Evolutionary conservation across 2,329 filamentous ascomycete species (phyloP), one percentile per base, ranked within the genome.

Genomic region (Talaromyces marneffei): DNA sequence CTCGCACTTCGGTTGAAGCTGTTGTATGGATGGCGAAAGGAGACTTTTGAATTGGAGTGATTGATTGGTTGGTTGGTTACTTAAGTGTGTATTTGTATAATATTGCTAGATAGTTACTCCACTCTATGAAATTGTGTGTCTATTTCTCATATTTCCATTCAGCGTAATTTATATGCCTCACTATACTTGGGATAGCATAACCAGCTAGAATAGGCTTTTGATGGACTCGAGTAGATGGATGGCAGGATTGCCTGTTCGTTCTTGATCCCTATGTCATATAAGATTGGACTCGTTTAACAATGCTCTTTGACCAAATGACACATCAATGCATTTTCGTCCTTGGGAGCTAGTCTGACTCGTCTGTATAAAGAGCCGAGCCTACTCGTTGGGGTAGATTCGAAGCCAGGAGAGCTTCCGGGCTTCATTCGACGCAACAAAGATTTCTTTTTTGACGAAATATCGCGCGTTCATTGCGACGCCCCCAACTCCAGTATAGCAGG

Each of bases 401-500:
- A 14, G 29, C 48, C 4, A 8, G 14, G 8, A 29, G 23, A 23
- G 5, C 14, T 12, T n/a, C 2, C 2, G 4, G 3, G 4, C 33
- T 16, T 5, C 10, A 60, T 16, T 10, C 25, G 1, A 5, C 10
- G 16, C 4, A 18, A 4, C 7, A 40, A 20, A 18, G 10, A n/a
- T n/a, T n/a, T 35, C 18, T 31, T 10, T 39, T n/a, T 18, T 18
- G 31, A 25, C 6, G 52, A 1, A 6, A 6, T 5, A n/a, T n/a
- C 6, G 10, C 2, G 4, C 27, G 25, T n/a, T 59, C 35, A 59
- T 33, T 14, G n/a, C n/a, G 23, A 20, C 3, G 3, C 56, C 27
- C 56, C 52, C 33, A 68, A 62, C 27, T 71, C 61, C 25, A 75
- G 60, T 27, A 67, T 63, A 29, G 74, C 76, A n/a, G 62, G 69